These are phyloP conservation scores for Abelmoschus esculentus DNA, from an alignment of 345 rosid species.

Conservation along the genomic window DNA sequence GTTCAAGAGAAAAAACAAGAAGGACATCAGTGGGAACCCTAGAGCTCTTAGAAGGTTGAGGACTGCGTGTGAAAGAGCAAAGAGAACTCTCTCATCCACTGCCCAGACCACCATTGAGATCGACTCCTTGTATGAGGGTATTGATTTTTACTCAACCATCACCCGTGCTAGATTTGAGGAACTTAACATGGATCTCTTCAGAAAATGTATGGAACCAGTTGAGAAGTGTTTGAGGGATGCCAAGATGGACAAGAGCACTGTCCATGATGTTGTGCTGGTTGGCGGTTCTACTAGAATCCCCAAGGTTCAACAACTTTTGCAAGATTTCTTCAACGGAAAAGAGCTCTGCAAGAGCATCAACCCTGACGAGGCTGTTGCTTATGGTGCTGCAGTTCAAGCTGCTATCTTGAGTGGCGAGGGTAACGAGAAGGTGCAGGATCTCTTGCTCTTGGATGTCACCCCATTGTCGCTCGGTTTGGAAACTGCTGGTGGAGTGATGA, in stretches of 20 bases:
- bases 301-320: conserved; percentile 66
- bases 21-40: conserved; percentile 63
- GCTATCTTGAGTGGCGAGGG: conserved; percentile 79
- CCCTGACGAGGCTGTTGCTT: conserved; percentile 82
- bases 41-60: conserved; percentile 80
- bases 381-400: conserved; percentile 84
- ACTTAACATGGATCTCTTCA: conserved; percentile 66
- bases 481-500: conserved; percentile 84
- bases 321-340: conserved; percentile 72
- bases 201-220: conserved; percentile 71
- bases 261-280: conserved; percentile 65
- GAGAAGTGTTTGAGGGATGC: conserved; percentile 69
- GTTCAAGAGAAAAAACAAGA: conserved; percentile 66
- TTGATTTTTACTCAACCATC: conserved; percentile 65
- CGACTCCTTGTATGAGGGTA: conserved; percentile 63
- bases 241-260: conserved; percentile 65
- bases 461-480: conserved; percentile 68
- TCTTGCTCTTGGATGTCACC: conserved; percentile 59
- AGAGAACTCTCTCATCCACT: conserved; percentile 62
- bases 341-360: conserved; percentile 79
- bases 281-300: conserved; percentile 83
- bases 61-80: conserved; percentile 61
- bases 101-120: conserved; percentile 75
- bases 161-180: conserved; percentile 68
- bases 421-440: conserved; percentile 85